Base-by-base conservation (phyloP, 2,329 filamentous ascomycete genomes). In the Diplodia intermedia region DNA sequence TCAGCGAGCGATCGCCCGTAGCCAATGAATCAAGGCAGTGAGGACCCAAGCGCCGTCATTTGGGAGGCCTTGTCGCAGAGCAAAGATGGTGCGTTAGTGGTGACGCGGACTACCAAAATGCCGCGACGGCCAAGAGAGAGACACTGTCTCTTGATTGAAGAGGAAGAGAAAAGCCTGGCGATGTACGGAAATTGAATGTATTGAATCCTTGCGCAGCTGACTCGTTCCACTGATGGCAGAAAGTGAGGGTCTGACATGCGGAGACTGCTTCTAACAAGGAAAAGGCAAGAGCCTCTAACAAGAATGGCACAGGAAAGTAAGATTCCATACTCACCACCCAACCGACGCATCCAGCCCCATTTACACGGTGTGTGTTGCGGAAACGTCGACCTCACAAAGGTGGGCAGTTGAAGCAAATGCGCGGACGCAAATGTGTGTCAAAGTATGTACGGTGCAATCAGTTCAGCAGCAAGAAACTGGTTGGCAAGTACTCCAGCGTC, bases 401-500 rank as follows among this genome's bases (percentile, higher is more conserved):
- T 26, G 23, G 23, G 23, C 23, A 26, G 23, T 26, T 26, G 23
- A 26, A 26, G 23, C 23, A 26, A 26, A 26, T 26, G 23, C 3
- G 2, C 23, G 23, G 23, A 23, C 23, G 23, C 23, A 23, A 23
- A 23, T 23, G 23, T 23, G 23, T 23, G 23, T 23, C 23, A 23
- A 26, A 26, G 23, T 26, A 26, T 26, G 23, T 26, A 26, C 23
- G 23, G 23, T 26, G 23, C 23, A 26, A 26, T 61, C 56, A 63
- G 18, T 52, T 47, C n/a, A 63, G 47, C 47, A 63, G 29, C 31
- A 63, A 18, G 20, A 63, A 63, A 8, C 50, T 49, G 1, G 60
- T 63, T 26, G 60, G 47, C 60, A 63, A 7, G 26, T 63, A 43
- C n/a, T 63, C 43, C 2, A 63, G 47, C 47, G 38, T 57, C 15